phyloP scores from a whole-genome alignment of 805 yeast genomes.

The Lachancea meyersii region DNA sequence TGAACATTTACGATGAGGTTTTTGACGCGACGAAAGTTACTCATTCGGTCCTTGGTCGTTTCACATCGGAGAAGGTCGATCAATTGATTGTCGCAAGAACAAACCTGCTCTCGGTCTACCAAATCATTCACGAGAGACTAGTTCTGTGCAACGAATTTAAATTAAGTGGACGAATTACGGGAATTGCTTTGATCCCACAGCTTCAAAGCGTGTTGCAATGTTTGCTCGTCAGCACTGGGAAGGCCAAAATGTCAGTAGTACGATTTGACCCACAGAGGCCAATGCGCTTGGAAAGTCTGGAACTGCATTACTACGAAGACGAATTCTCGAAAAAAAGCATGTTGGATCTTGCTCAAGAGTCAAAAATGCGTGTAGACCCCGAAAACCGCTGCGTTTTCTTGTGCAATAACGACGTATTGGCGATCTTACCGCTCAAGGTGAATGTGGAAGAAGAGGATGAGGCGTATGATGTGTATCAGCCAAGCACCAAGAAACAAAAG shows the following conservation, averaged over 20 bases:
- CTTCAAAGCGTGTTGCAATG: slow-evolving; percentile 50
- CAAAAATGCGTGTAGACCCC: slow-evolving; percentile 58
- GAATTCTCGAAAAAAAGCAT: slow-evolving; percentile 47
- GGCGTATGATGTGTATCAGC: slow-evolving; percentile 16
- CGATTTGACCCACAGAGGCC: slow-evolving; percentile 57
- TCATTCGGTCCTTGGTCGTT: slow-evolving; percentile 49
- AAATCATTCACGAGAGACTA: slow-evolving; percentile 21
- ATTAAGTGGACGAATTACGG: slow-evolving; percentile 64
- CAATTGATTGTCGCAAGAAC: slow-evolving; percentile 69
- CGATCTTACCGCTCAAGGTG: slow-evolving; percentile 59
- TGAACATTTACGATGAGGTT: slow-evolving; percentile 78
- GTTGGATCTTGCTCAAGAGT: slow-evolving; percentile 25
- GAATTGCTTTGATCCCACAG: slow-evolving; percentile 45
- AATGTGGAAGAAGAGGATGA: slow-evolving; percentile 35
- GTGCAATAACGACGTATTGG: slow-evolving; percentile 61
- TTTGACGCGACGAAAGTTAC: slow-evolving; percentile 69
- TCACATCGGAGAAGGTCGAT: slow-evolving; percentile 34
- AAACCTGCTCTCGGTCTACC: slow-evolving; percentile 43
- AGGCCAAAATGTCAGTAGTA: slow-evolving; percentile 72
- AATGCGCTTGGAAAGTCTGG: slow-evolving; percentile 55
- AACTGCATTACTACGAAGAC: slow-evolving; percentile 82
- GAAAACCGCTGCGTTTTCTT: slow-evolving; percentile 48
- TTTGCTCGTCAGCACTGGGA: slow-evolving; percentile 57
- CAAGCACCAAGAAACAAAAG: slow-evolving; percentile 6
- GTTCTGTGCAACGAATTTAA: slow-evolving; percentile 55